Evolutionary conservation across 257 asterid genomes (phyloP), one percentile per base, ranked within the genome.

Genomic region (Galeopsis tetrahit): DNA sequence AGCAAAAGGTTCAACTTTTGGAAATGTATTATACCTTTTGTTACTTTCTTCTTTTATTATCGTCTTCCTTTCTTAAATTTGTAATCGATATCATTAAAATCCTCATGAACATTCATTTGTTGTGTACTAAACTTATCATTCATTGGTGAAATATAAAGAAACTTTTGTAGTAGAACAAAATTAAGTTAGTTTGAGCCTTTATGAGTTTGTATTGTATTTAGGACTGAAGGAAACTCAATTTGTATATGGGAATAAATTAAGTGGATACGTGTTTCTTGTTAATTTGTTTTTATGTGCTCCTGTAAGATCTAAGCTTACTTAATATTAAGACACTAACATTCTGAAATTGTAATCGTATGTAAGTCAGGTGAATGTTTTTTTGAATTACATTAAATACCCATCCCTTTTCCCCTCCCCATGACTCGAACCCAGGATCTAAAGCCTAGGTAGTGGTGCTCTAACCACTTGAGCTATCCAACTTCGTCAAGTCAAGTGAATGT

Each of bases 1-100:
- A 83, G 85, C 99, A 92, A 70, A 95, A 92, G 72, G 76, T 92
- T 80, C 96, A 88, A 81, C 89, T 87, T 71, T 74, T 92, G 82
- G 98, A 95, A 73, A 90, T 95, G 98, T 85, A 63, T 7, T 44
- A 44, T 2, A 11, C 68, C 70, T 53, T 56, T 57, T 67, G 28
- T n/a, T 44, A 34, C 70, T 46, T 11, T 13, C 46, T 39, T 59
- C 43, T 72, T 57, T 57, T 51, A 0, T 34, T 51, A 10, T 13
- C 17, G 4, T 7, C 56, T 49, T 4, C 56, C 56, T 13, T 49
- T 53, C 28, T 62, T 43, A 10, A 17, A 13, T 31, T 34, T 49
- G 2, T 62, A 42, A 28, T 9, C 14, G 28, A 15, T 10, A 10
- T 13, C 62, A 13, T 56, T 53, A 15, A 61, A n/a, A n/a, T n/a